Base-by-base conservation (phyloP, 1,139 yeast species). In the Hansenula lynferdii region DNA sequence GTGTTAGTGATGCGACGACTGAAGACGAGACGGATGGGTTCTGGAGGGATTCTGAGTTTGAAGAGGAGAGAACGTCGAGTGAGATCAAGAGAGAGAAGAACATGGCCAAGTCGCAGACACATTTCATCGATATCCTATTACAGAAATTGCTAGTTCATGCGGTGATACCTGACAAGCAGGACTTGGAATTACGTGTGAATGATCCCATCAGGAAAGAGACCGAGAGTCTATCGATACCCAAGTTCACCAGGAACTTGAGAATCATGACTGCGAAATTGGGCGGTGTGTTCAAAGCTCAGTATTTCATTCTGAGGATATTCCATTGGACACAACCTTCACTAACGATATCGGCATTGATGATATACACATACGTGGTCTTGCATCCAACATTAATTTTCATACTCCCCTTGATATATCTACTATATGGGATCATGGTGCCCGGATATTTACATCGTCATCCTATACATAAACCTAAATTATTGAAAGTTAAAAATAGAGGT, bases 381-480 rank as follows among this genome's bases (percentile, higher is more conserved):
- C 74, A 85, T 64, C 96, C 96, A 0, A 80, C 80, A 54, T 61
- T 85, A 37, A 65, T 86, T 8, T 59, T 82, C 28, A 72, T 80
- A 1, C 65, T 80, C 31, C 96, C 97, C 0, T 54, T 85, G 28
- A 45, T 81, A 1, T 71, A 67, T 37, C 42, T 85, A 6, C 57
- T 83, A 28, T 67, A 72, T 43, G 81, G 80, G 0, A 64, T 83
- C 2, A 68, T 87, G 64, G 65, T 83, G 1, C 92, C 95, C 0
- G 87, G 85, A 1, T 89, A 80, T 53, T 65, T 77, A 17, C 67
- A 72, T 38, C 68, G 87, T 39, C 96, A 87, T 56, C 95, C 90
- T 0, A 65, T 77, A 50, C 61, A 67, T 22, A 62, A 65, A 11
- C 69, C 72, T 0, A 65, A 67, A 22, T 63, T 76, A 16, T 49